These are phyloP conservation scores for Bondarzewia mesenterica DNA, from an alignment of 1,284 basidiomycete genomes.

Conservation along the genomic window DNA sequence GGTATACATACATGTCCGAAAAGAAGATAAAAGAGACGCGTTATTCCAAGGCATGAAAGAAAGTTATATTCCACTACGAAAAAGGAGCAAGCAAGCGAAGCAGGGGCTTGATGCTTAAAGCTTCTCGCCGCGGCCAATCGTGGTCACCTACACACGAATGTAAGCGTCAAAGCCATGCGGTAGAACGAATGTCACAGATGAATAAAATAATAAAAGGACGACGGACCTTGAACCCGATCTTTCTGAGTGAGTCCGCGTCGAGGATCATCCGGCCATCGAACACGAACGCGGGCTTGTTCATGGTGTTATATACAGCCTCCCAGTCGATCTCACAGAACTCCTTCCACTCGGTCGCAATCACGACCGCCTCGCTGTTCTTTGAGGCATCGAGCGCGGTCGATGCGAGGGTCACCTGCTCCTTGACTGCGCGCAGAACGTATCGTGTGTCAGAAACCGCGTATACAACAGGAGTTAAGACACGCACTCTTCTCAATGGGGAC, in stretches of 20 bases:
- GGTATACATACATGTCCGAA: too few species aligned
- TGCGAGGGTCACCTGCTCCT: conserved; percentile 81
- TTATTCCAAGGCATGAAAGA: too few species aligned
- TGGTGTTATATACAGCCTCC: conserved; percentile 75
- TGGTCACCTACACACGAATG: conserved; percentile 30
- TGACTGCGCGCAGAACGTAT: conserved; percentile 63
- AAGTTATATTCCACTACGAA: too few species aligned
- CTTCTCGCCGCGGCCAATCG: conserved; percentile 33
- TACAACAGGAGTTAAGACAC: too few species aligned
- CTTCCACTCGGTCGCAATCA: conserved; percentile 93
- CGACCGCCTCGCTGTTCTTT: conserved; percentile 84
- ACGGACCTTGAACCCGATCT: conserved; percentile 90
- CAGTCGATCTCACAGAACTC: conserved; percentile 94
- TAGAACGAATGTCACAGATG: neutral
- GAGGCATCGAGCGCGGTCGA: conserved; percentile 81
- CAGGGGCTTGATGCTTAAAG: conserved; percentile 1
- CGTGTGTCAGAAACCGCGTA: too few species aligned
- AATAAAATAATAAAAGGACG: neutral
- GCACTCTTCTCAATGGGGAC: conserved; percentile 50
- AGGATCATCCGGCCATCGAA: conserved; percentile 90
- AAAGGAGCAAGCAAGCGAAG: neutral
- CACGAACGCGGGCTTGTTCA: conserved; percentile 95
- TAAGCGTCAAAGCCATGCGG: conserved; percentile 1
- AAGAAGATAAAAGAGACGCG: too few species aligned
- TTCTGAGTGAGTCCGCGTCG: conserved; percentile 69